Evolutionary conservation across 257 asterid species (phyloP), one percentile per base, ranked within the genome.

Genomic region (Petrea volubilis): DNA sequence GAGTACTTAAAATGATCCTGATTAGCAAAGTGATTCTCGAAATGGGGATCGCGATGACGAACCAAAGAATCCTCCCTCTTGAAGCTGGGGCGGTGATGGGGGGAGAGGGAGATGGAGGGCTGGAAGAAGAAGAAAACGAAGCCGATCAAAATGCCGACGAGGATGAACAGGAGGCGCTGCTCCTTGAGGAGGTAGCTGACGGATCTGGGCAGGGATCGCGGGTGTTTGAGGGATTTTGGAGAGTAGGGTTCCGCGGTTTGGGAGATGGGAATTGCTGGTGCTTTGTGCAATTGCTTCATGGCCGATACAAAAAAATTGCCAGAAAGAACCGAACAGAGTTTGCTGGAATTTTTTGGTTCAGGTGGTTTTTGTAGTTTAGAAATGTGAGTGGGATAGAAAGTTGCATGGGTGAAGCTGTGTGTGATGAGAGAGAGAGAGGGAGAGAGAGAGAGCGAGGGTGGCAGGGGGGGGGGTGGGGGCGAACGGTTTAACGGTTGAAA

Each of bases 281-380:
- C 90, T 71, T 83, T 86, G 79, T 88, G 85, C 61, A 88, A 73
- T 74, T 85, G 95, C 80, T 90, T 90, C 97, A 90, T 87, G 57
- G 80, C 77, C 49, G 64, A 31, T 52, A 6, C 18, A 18, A n/a
- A 25, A 31, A n/a, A 38, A 38, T 5, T 38, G 10, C 4, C 1
- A 12, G 9, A 38, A 38, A 44, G 18, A 44, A 44, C 2, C 14
- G 31, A 3, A 2, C 11, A 25, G 58, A 61, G 31, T 27, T 29
- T 33, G 53, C 28, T 3, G 61, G 23, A 21, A 62, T 49, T 33
- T 14, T 8, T 40, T 18, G n/a, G 21, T 71, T 60, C 53, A 38
- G 43, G 43, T 38, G 43, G 10, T 3, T 38, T 38, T 7, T 38
- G 43, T 38, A 38, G 8, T 38, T 8, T 38, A 38, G 10, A 38